Evolutionary conservation across 2,329 filamentous ascomycete genomes (phyloP).

Genomic region (Neopestalotiopsis rosae): DNA sequence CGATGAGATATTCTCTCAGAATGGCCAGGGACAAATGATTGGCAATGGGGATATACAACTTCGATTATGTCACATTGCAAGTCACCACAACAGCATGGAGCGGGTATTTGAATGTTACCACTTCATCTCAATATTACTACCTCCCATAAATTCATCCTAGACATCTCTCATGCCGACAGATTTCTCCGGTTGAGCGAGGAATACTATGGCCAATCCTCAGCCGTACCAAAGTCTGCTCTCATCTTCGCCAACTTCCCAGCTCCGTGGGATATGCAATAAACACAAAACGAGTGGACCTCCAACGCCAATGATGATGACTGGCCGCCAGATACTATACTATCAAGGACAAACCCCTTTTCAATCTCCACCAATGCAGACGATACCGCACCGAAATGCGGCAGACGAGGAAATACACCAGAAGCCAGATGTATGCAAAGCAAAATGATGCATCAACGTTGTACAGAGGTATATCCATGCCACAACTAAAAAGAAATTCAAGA

Average conservation of each 20-base stretch:
- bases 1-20: too few relatives aligned
- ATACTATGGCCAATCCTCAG: neutral
- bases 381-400: neutral
- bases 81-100: neutral
- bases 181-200: neutral
- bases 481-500: constrained; percentile 28
- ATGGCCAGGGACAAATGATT: too few relatives aligned
- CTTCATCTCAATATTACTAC: neutral
- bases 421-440: constrained; percentile 12
- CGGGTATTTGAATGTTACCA: neutral
- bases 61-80: neutral
- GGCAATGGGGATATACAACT: neutral
- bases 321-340: constrained; percentile 6
- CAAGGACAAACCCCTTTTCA: constrained; percentile 1
- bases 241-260: neutral
- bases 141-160: neutral
- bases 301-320: constrained; percentile 13
- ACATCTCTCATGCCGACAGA: neutral
- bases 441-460: constrained; percentile 32
- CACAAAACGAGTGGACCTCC: constrained; percentile 14
- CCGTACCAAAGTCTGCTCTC: neutral
- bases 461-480: constrained; percentile 38
- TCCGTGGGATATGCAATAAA: neutral
- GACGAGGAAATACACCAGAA: neutral
- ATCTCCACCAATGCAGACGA: constrained; percentile 1